phyloP scores from a whole-genome alignment of 768 basidiomycete species.

The Fistulinella prunicolor region DNA sequence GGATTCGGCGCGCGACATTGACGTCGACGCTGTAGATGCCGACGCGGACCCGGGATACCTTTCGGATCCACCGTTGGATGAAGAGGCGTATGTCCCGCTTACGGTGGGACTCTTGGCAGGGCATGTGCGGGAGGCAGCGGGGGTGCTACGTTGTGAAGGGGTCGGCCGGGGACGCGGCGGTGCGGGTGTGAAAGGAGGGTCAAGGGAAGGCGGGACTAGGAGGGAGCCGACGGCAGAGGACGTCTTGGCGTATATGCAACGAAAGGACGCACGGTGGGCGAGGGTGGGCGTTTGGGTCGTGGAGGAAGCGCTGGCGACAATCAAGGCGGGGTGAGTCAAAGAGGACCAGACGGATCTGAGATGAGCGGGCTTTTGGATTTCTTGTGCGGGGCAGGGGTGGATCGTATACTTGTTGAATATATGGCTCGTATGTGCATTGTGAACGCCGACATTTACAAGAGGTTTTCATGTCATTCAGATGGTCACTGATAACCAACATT shows the following conservation, averaged over 20 bases:
- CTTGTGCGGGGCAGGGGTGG: too few relatives aligned
- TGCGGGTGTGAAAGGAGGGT: conserved; percentile 10
- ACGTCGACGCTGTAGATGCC: conserved; percentile 29
- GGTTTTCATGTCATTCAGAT: too few relatives aligned
- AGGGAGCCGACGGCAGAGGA: conserved; percentile 39
- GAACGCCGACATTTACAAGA: too few relatives aligned
- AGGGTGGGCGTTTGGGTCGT: conserved; percentile 63
- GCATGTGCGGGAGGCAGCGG: conserved; percentile 47
- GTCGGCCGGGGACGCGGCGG: background rate
- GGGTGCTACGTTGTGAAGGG: conserved; percentile 25
- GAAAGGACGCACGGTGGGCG: conserved; percentile 62
- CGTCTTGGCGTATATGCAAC: conserved; percentile 44
- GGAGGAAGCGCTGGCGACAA: conserved; percentile 53
- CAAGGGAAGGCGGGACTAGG: background rate
- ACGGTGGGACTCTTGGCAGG: conserved; percentile 48
- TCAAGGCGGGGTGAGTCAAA: too few relatives aligned
- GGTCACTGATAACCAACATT: too few relatives aligned
- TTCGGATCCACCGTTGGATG: conserved; percentile 58
- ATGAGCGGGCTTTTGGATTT: too few relatives aligned
- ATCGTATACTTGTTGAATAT: too few relatives aligned
- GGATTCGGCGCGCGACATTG: background rate
- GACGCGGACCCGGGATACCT: conserved; percentile 42
- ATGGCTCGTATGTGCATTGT: too few relatives aligned
- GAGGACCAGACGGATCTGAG: too few relatives aligned
- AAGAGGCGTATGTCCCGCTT: conserved; percentile 62